phyloP scores from a whole-genome alignment of 371 early-diverging fungal species.

The Circinella umbellata region DNA sequence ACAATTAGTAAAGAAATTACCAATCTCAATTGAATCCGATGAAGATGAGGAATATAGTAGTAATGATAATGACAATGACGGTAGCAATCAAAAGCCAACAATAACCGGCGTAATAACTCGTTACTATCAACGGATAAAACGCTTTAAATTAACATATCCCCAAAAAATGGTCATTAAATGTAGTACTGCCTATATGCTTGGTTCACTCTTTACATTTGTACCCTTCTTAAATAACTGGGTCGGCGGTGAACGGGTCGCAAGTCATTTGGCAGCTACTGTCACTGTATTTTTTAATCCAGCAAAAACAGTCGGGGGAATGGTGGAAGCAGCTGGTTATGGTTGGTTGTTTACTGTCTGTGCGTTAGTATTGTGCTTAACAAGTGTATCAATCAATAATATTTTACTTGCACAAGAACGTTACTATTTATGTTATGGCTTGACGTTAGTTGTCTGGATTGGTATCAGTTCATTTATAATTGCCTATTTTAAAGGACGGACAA shows the following conservation, averaged over 20 bases:
- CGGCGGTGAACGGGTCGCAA: slow-evolving; percentile 32
- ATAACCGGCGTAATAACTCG: not conserved
- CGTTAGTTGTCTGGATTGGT: slow-evolving; percentile 61
- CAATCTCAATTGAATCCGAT: slow-evolving; percentile 2
- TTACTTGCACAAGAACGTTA: slow-evolving; percentile 50
- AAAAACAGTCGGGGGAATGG: slow-evolving; percentile 65
- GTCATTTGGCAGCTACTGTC: slow-evolving; percentile 65
- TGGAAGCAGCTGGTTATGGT: slow-evolving; percentile 64
- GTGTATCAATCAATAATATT: slow-evolving; percentile 54
- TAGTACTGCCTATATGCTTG: slow-evolving; percentile 28
- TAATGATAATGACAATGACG: not conserved
- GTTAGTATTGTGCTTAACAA: slow-evolving; percentile 43
- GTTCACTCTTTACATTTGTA: slow-evolving; percentile 61
- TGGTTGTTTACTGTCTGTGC: slow-evolving; percentile 55
- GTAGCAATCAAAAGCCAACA: not conserved
- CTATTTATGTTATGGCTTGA: slow-evolving; percentile 50
- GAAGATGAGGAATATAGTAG: not conserved
- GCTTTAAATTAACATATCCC: slow-evolving; percentile 6
- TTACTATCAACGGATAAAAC: not conserved
- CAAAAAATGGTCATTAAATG: slow-evolving; percentile 14
- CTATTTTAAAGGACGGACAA: slow-evolving; percentile 59
- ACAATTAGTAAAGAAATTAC: not conserved
- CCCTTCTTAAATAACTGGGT: slow-evolving; percentile 49
- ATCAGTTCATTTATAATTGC: slow-evolving; percentile 64
- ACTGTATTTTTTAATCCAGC: slow-evolving; percentile 71